Conservation (phyloP, 371 early-diverging fungal genomes). For the Zychaea mexicana region DNA sequence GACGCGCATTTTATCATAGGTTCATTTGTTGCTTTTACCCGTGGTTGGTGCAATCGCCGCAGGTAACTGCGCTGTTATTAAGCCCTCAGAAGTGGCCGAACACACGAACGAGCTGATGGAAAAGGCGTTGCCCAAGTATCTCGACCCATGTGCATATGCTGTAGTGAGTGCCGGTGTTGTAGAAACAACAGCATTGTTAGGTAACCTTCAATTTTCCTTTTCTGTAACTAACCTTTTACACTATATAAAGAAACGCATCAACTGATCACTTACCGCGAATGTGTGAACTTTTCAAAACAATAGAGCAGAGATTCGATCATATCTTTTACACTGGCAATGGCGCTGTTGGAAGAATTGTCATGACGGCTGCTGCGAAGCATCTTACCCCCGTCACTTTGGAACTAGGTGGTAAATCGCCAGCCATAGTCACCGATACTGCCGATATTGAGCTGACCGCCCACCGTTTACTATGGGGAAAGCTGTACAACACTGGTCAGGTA, state of each 20-base stretch:
- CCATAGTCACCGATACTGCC: slow-evolving; percentile 68
- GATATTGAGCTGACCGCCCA: slow-evolving; percentile 68
- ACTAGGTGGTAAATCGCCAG: slow-evolving; percentile 88
- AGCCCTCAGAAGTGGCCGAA: slow-evolving; percentile 88
- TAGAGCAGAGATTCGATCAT: slow-evolving; percentile 76
- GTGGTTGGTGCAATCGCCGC: slow-evolving; percentile 90
- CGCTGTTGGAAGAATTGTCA: slow-evolving; percentile 77
- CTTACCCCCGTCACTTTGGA: slow-evolving; percentile 85
- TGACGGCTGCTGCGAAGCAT: slow-evolving; percentile 78
- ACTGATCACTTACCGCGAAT: too few relatives aligned
- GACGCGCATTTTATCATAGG: slow-evolving; percentile 15
- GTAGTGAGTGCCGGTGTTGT: slow-evolving; percentile 79
- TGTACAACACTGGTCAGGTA: slow-evolving; percentile 84
- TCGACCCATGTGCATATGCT: slow-evolving; percentile 68
- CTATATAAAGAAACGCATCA: too few relatives aligned
- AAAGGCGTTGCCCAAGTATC: slow-evolving; percentile 67
- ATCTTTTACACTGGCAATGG: slow-evolving; percentile 93
- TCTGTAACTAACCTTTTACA: neutral
- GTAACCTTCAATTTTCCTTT: slow-evolving; percentile 14
- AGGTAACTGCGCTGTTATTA: slow-evolving; percentile 85
- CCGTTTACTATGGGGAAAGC: slow-evolving; percentile 83
- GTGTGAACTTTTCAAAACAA: slow-evolving; percentile 10
- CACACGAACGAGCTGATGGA: slow-evolving; percentile 68
- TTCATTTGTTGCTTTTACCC: slow-evolving; percentile 71
- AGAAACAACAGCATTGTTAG: slow-evolving; percentile 75